Evolutionary conservation across 768 basidiomycete genomes (phyloP), one percentile per base, ranked within the genome.

Genomic region (Scleroderma citrinum): DNA sequence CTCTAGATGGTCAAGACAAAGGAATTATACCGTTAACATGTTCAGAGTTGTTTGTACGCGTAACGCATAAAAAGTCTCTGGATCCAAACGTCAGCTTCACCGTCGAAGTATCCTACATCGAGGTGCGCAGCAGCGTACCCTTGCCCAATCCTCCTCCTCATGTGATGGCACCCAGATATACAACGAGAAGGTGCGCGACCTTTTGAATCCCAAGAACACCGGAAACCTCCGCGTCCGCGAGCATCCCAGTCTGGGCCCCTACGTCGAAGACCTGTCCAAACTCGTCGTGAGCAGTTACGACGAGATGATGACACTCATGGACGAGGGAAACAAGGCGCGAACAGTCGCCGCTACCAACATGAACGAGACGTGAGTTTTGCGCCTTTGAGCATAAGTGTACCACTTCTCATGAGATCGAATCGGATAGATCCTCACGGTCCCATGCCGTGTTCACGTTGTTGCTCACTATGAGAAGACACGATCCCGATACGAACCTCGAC

Each of bases 231-330:
- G 92, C 63, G 96, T 99, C 50, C 86, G 96, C 59, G 96, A 99
- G 70, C 96, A 98, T 64, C 96, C 96, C 13, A 91, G 82, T 66
- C 69, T 92, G 45, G 93, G 93, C 5, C 95, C 96, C n/a, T 99
- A 99, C 65, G 96, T 99, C 45, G 96, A 99, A 70, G 92, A 95
- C 71, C 76, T 99, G 49, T 92, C 91, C 60, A 92, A 92, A 69
- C 81, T 98, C 47, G 85, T 85, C 24, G 96, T 98, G 39, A 84
- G 80, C 62, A 87, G 76, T 66, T 98, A 94, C 64, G 81, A 88
- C 26, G 95, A 96, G 65, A 96, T 99, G 87, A 95, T 96, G 87
- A 92, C 86, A 5, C 85, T 99, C 63, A 98, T 98, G 95, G 95
- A 99, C 72, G 95, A 99, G 67, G 95, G 95, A 34, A 99, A 97